These are phyloP conservation scores for Chlorociboria aeruginascens DNA, from an alignment of 495 filamentous ascomycete species.

Conservation along the genomic window DNA sequence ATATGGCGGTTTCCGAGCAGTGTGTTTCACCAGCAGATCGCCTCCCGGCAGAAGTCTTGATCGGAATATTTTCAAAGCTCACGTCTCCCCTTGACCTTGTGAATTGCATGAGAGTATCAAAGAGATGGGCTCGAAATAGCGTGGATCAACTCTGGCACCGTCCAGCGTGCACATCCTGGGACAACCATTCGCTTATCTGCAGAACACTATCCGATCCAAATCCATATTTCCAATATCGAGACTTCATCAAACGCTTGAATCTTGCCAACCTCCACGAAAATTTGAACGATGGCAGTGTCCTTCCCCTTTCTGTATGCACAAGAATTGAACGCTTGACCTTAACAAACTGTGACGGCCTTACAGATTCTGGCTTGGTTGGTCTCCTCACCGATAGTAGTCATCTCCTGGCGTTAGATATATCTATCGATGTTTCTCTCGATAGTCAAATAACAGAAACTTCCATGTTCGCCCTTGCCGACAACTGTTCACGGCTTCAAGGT, in stretches of 20 bases:
- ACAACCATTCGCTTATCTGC: constrained; percentile 65
- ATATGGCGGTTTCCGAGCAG: constrained; percentile 49
- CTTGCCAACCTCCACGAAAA: constrained; percentile 61
- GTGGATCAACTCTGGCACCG: constrained; percentile 94
- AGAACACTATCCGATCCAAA: constrained; percentile 53
- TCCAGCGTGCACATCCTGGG: constrained; percentile 78
- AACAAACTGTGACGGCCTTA: constrained; percentile 76
- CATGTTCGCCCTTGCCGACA: constrained; percentile 63
- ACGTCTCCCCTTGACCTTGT: constrained; percentile 60
- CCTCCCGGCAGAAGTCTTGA: constrained; percentile 88
- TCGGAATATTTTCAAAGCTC: constrained; percentile 82
- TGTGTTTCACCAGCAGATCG: constrained; percentile 59
- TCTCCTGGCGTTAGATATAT: constrained; percentile 85
- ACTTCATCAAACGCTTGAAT: constrained; percentile 85
- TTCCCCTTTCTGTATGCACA: constrained; percentile 73
- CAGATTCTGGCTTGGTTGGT: constrained; percentile 69
- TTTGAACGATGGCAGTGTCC: constrained; percentile 82
- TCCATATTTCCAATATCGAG: constrained; percentile 73
- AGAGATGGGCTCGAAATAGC: constrained; percentile 82
- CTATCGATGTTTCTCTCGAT: constrained; percentile 46
- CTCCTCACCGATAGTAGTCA: constrained; percentile 69
- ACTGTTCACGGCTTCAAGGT: constrained; percentile 79
- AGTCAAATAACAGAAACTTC: constrained; percentile 72
- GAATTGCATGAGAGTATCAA: constrained; percentile 84
- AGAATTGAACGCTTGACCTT: constrained; percentile 88